Evolutionary conservation across 164 flowering plant species (phyloP), one percentile per base, ranked within the genome.

Genomic region (Vitis amurensis): DNA sequence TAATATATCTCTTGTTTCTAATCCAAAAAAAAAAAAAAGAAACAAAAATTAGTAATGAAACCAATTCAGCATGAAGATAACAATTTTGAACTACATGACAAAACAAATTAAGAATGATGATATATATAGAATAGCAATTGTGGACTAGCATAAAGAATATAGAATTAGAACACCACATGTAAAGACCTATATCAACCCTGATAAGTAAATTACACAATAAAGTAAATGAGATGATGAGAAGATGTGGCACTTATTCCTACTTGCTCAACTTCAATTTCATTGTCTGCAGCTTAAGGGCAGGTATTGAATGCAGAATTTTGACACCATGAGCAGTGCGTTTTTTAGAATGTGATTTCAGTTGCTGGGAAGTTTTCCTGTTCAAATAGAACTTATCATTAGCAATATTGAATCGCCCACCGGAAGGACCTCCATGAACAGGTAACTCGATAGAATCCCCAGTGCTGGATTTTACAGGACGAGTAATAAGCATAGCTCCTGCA

Each of bases 191-290:
- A 37, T 37, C 44, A 37, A 37, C 44, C 44, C 4, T 37, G 44
- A 23, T 37, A 37, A 37, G 44, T 37, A 55, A 11, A 37, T n/a
- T n/a, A 9, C 3, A 19, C 16, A 57, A 17, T 29, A 37, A 62
- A 71, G 48, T 58, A n/a, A 59, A 58, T 23, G 55, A 29, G 37
- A 11, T 23, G 61, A 13, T 16, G 17, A 53, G 15, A 72, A 50
- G 14, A 15, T 12, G 17, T 9, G 67, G 16, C 48, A 48, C 11
- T 50, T n/a, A 15, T 11, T 50, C 98, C 82, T 90, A 95, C 99
- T 95, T 93, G 98, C 94, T 93, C 77, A 95, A 79, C 83, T 86
- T 91, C 27, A 92, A 84, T 70, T 91, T 95, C 92, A 91, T 87
- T 30, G 98, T 95, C 80, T 93, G 93, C 69, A 95, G 83, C 81